Evolutionary conservation across 2,329 filamentous ascomycete genomes (phyloP).

Genomic region (Aaosphaeria pasadenensis): DNA sequence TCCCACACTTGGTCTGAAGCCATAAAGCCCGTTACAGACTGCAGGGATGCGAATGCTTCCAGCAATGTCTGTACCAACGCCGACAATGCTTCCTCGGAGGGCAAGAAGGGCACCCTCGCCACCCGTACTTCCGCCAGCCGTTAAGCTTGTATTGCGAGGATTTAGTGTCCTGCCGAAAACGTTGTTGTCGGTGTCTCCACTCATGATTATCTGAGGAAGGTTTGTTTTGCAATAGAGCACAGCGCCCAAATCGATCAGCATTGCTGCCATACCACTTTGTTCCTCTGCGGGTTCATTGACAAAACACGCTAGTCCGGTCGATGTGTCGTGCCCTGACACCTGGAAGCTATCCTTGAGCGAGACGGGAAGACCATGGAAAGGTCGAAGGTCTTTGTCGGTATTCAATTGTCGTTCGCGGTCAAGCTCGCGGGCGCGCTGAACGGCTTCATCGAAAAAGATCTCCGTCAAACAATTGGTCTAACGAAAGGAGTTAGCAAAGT

Average conservation of each 20-base stretch:
- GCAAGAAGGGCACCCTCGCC: slow-evolving; percentile 7
- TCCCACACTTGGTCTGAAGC: slow-evolving; percentile 35
- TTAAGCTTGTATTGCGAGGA: slow-evolving; percentile 40
- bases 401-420: not conserved
- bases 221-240: slow-evolving; percentile 51
- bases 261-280: slow-evolving; percentile 54
- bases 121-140: slow-evolving; percentile 45
- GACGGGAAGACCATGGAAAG: slow-evolving; percentile 62
- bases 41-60: slow-evolving; percentile 6
- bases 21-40: slow-evolving; percentile 11
- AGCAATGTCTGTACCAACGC: slow-evolving; percentile 10
- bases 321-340: not conserved
- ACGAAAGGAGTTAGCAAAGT: not conserved
- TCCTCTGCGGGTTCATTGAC: slow-evolving; percentile 31
- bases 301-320: not conserved
- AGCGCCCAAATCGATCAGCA: slow-evolving; percentile 50
- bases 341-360: slow-evolving; percentile 40
- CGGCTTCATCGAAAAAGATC: slow-evolving; percentile 50
- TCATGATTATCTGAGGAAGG: slow-evolving; percentile 48
- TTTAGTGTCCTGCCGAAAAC: slow-evolving; percentile 44
- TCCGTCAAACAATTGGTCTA: slow-evolving; percentile 50
- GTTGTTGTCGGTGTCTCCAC: slow-evolving; percentile 56
- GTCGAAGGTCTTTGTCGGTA: slow-evolving; percentile 18
- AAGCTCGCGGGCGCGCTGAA: slow-evolving; percentile 46
- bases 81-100: slow-evolving; percentile 1